These are phyloP conservation scores for Malassezia globosa DNA, from an alignment of 1,284 basidiomycete species.

Conservation along the genomic window DNA sequence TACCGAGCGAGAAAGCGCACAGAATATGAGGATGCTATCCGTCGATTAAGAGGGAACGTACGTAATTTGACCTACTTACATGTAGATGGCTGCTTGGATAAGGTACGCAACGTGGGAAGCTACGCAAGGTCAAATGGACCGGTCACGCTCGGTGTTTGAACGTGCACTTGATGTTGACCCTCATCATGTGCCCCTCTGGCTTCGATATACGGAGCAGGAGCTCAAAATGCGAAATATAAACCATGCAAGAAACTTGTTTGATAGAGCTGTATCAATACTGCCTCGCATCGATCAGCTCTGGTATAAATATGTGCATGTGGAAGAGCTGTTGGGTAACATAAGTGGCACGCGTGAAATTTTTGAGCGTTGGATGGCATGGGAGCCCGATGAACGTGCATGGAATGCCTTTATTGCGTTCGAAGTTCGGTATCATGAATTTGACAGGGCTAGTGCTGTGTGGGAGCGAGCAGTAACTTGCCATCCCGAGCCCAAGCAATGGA, in stretches of 20 bases:
- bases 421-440: slow-evolving; percentile 78
- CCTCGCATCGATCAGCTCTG: slow-evolving; percentile 75
- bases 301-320: slow-evolving; percentile 98
- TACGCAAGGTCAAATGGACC: slow-evolving; percentile 68
- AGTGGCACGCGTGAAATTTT: slow-evolving; percentile 92
- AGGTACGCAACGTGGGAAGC: slow-evolving; percentile 65
- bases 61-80: slow-evolving; percentile 44
- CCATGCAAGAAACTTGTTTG: slow-evolving; percentile 89
- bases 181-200: slow-evolving; percentile 77
- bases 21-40: slow-evolving; percentile 90
- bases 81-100: slow-evolving; percentile 50
- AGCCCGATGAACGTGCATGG: slow-evolving; percentile 99
- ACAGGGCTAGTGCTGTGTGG: slow-evolving; percentile 82
- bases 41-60: slow-evolving; percentile 78
- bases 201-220: slow-evolving; percentile 95
- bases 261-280: slow-evolving; percentile 86
- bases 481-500: slow-evolving; percentile 89
- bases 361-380: slow-evolving; percentile 99
- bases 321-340: slow-evolving; percentile 91
- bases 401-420: slow-evolving; percentile 95
- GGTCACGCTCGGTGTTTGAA: slow-evolving; percentile 80
- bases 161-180: slow-evolving; percentile 91
- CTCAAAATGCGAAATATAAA: slow-evolving; percentile 92
- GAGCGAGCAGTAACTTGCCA: slow-evolving; percentile 87
- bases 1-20: slow-evolving; percentile 86